Evolutionary conservation across 306 rosid genomes (phyloP).

Genomic region (Crataegus laevigata): DNA sequence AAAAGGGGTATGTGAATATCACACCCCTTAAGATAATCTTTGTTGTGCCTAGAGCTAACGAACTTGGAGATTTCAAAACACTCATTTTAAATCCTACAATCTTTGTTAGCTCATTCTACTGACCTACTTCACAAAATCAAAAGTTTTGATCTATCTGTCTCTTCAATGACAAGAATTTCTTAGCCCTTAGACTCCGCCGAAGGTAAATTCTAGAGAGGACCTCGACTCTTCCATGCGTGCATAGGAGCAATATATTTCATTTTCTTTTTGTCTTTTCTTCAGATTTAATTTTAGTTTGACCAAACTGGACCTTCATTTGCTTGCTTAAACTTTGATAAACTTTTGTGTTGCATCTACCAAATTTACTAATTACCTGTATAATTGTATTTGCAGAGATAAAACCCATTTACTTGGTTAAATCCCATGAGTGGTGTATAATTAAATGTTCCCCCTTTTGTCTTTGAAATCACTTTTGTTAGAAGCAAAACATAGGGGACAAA

Average conservation of each 20-base stretch:
- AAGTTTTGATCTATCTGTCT: too few relatives aligned
- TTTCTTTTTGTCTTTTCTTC: neutral
- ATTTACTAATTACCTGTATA: neutral
- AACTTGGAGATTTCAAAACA: too few relatives aligned
- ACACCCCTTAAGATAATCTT: too few relatives aligned
- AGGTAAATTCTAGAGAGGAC: too few relatives aligned
- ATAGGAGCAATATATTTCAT: neutral
- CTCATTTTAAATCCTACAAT: too few relatives aligned
- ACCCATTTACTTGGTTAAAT: neutral
- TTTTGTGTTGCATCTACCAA: neutral
- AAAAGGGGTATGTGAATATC: fast-evolving
- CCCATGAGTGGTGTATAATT: neutral
- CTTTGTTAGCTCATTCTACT: too few relatives aligned
- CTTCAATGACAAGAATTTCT: too few relatives aligned
- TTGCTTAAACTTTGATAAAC: neutral
- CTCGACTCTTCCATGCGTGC: neutral
- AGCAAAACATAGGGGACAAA: neutral
- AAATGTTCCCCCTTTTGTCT: neutral
- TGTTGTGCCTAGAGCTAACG: too few relatives aligned
- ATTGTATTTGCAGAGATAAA: neutral
- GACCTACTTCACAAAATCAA: fast-evolving
- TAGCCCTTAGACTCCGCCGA: too few relatives aligned
- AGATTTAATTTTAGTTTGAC: neutral
- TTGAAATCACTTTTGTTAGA: neutral
- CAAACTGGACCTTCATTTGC: neutral